A percentile compares a stretch with the other conserved stretches of the same genome.
Conservation (phyloP, 805 yeast species). For the Ogataea wickerhamii region DNA sequence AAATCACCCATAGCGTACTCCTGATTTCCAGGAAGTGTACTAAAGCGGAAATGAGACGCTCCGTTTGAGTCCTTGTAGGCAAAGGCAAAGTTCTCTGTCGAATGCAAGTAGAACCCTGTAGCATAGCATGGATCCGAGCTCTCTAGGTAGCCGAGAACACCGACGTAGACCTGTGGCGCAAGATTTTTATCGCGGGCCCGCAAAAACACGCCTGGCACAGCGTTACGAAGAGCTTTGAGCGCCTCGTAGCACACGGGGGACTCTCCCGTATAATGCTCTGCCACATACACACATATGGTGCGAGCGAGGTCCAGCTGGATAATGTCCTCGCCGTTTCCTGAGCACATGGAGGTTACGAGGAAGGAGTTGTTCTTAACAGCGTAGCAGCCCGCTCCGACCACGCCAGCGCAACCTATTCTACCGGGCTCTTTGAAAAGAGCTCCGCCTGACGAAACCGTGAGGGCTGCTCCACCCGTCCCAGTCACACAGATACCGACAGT, state of each 20-base stretch:
- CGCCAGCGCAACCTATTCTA: constrained; percentile 52
- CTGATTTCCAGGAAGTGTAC: constrained; percentile 10
- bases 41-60: constrained; percentile 8
- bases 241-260: constrained; percentile 19
- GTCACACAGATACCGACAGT: constrained; percentile 42
- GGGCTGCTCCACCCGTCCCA: constrained; percentile 11
- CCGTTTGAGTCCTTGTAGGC: constrained; percentile 8
- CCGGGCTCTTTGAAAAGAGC: constrained; percentile 47
- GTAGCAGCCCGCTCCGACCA: constrained; percentile 44
- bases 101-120: constrained; percentile 23
- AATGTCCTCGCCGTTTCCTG: constrained; percentile 59
- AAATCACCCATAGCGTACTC: constrained; percentile 9
- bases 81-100: constrained; percentile 27
- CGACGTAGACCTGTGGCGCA: constrained; percentile 21
- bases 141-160: constrained; percentile 24
- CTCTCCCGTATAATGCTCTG: constrained; percentile 5
- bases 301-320: constrained; percentile 41
- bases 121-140: constrained; percentile 3
- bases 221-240: constrained; percentile 12
- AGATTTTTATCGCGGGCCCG: constrained; percentile 18
- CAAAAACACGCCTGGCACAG: constrained; percentile 11
- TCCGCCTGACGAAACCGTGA: constrained; percentile 52
- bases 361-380: constrained; percentile 10
- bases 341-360: constrained; percentile 35
- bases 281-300: constrained; percentile 20